These are phyloP conservation scores for Kodamaea suecica DNA, from an alignment of 1,139 yeast species.

Conservation along the genomic window DNA sequence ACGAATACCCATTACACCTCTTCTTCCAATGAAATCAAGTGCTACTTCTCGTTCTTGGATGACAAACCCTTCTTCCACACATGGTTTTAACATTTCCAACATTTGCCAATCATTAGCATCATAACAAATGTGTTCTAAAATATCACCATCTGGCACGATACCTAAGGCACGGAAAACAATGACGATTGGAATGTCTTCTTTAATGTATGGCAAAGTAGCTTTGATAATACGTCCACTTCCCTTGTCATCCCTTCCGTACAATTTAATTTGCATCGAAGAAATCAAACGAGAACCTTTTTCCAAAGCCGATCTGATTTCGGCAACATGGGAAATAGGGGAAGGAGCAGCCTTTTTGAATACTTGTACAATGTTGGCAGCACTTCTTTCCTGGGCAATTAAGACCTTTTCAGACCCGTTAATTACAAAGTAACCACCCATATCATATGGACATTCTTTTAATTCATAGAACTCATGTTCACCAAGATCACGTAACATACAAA, in stretches of 20 bases:
- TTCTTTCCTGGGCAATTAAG: conserved; percentile 95
- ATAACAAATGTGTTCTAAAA: conserved; percentile 94
- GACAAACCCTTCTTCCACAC: conserved; percentile 98
- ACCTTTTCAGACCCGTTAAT: conserved; percentile 98
- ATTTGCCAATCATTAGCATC: conserved; percentile 99
- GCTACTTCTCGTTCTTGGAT: conserved; percentile 98
- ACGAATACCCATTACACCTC: conserved; percentile 94
- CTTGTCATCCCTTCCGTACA: conserved; percentile 79
- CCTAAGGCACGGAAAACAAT: conserved; percentile 97
- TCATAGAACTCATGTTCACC: conserved; percentile 95
- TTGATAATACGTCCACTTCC: conserved; percentile 81
- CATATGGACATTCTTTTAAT: conserved; percentile 96
- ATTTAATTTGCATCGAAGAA: conserved; percentile 89
- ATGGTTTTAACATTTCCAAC: conserved; percentile 98
- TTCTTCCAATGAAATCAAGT: conserved; percentile 94
- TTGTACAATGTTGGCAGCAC: conserved; percentile 97
- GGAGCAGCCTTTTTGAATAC: conserved; percentile 98
- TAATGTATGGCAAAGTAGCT: conserved; percentile 94
- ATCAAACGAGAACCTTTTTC: conserved; percentile 96
- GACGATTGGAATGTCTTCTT: conserved; percentile 94
- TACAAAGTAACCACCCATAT: conserved; percentile 98
- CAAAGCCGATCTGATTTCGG: conserved; percentile 93
- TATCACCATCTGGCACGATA: conserved; percentile 98
- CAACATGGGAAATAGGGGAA: conserved; percentile 92
- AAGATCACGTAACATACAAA: conserved; percentile 88